phyloP scores from a whole-genome alignment of 805 yeast species.

The Ogataea salicorniae region DNA sequence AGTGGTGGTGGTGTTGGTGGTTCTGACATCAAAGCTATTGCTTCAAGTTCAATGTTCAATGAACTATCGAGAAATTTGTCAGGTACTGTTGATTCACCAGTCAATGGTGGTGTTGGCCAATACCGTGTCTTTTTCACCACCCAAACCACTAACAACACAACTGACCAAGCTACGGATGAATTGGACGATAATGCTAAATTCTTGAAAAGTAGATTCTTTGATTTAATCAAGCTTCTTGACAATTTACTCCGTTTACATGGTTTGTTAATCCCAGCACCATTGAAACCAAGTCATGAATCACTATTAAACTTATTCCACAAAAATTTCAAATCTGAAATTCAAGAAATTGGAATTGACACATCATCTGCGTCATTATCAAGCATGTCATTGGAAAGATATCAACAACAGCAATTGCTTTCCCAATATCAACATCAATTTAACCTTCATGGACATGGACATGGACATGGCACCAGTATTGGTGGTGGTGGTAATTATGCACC shows the following conservation, averaged over 20 bases:
- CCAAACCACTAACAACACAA: no score
- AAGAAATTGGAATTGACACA: constrained; percentile 30
- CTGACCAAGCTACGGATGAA: constrained; percentile 13
- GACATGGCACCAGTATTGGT: neutral
- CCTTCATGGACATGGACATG: neutral
- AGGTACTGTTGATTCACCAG: constrained; percentile 90
- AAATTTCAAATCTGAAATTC: constrained; percentile 67
- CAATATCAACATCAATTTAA: neutral
- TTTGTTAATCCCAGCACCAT: constrained; percentile 47
- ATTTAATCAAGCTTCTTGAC: constrained; percentile 58
- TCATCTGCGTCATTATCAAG: constrained; percentile 7
- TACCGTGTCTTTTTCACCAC: constrained; percentile 57
- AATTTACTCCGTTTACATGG: constrained; percentile 69
- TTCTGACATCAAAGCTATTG: constrained; percentile 6
- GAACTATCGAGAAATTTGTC: constrained; percentile 67
- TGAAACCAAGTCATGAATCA: constrained; percentile 63
- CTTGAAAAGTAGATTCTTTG: constrained; percentile 53
- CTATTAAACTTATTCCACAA: constrained; percentile 57
- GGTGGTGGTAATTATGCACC: constrained; percentile 1
- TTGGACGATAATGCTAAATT: constrained; percentile 20
- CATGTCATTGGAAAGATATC: constrained; percentile 11
- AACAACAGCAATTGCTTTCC: neutral
- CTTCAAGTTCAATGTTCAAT: constrained; percentile 37
- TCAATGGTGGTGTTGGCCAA: constrained; percentile 87
- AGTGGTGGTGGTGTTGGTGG: constrained; percentile 20